Evolutionary conservation across 495 filamentous ascomycete species (phyloP), one percentile per base, ranked within the genome.

Genomic region (Hypoxylon trugodes): DNA sequence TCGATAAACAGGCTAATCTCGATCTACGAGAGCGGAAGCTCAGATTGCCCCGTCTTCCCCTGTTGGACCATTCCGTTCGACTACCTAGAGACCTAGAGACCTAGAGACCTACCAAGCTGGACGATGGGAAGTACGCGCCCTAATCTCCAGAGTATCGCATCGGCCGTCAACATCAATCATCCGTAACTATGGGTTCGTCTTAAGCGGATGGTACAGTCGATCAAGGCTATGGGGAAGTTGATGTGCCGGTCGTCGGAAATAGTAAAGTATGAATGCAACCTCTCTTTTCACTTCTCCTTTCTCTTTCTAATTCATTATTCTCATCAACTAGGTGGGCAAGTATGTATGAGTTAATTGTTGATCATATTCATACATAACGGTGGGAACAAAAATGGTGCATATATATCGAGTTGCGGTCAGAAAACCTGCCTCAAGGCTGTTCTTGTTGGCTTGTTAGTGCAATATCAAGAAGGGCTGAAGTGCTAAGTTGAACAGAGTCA

Each of bases 1-100:
- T 49, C 32, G 41, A 55, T 56, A 67, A 58, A 67, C 64, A 67
- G 64, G 47, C 64, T 67, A 67, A 67, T 67, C 64, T 67, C 64
- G 40, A 67, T 67, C 58, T 61, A 53, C 41, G 52, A 59, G 33
- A 42, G 30, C 46, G 57, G 50, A 57, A 47, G 63, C 37, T 61
- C 22, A 52, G 55, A 53, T 65, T 38, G 38, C 30, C 49, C 49
- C 40, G 15, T 42, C 13, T 40, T 12, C 46, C 41, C 61, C 35
- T 24, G 28, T 16, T 42, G 15, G 22, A 36, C 19, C 9, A 15
- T 25, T 47, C n/a, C n/a, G n/a, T n/a, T n/a, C n/a, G n/a, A n/a
- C n/a, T n/a, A n/a, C n/a, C n/a, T n/a, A n/a, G n/a, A n/a, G n/a
- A n/a, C n/a, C n/a, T n/a, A n/a, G n/a, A n/a, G n/a, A n/a, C n/a